Conservation (phyloP, 345 rosid species). For the Brassica incana region DNA sequence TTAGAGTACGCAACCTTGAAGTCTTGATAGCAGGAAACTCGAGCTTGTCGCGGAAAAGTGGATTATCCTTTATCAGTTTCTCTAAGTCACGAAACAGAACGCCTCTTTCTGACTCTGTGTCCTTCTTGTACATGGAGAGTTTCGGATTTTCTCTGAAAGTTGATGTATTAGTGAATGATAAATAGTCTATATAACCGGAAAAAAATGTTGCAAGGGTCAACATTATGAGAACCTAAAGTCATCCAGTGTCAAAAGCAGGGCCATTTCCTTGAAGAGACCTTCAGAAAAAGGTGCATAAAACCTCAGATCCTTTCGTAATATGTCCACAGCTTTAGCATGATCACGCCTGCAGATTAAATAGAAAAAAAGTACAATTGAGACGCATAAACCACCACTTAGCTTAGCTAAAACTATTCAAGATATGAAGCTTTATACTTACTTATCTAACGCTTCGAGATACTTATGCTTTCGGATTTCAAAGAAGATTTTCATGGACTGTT, state of each 20-base stretch:
- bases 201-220: slow-evolving; percentile 10
- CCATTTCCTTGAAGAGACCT: slow-evolving; percentile 78
- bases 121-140: slow-evolving; percentile 75
- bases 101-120: slow-evolving; percentile 73
- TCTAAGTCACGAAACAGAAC: slow-evolving; percentile 74
- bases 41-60: slow-evolving; percentile 86
- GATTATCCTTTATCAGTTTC: slow-evolving; percentile 43
- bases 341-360: slow-evolving; percentile 51
- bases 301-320: slow-evolving; percentile 82
- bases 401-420: neutral
- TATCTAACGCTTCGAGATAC: slow-evolving; percentile 86
- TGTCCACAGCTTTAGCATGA: slow-evolving; percentile 72
- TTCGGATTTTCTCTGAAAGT: slow-evolving; percentile 73
- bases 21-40: slow-evolving; percentile 75
- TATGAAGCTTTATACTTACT: slow-evolving; percentile 42
- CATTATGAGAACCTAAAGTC: slow-evolving; percentile 60
- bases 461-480: slow-evolving; percentile 90
- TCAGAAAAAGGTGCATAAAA: slow-evolving; percentile 73
- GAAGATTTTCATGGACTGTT: slow-evolving; percentile 86
- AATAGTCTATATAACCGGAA: neutral
- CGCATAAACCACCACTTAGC: neutral
- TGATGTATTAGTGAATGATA: slow-evolving; percentile 20
- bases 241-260: slow-evolving; percentile 72
- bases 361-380: neutral
- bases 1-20: slow-evolving; percentile 75